Percentiles rank a stretch among this genome's conserved stretches.
These are phyloP conservation scores for Mucor irregularis DNA, from an alignment of 371 early-diverging fungal genomes.

Conservation along the genomic window DNA sequence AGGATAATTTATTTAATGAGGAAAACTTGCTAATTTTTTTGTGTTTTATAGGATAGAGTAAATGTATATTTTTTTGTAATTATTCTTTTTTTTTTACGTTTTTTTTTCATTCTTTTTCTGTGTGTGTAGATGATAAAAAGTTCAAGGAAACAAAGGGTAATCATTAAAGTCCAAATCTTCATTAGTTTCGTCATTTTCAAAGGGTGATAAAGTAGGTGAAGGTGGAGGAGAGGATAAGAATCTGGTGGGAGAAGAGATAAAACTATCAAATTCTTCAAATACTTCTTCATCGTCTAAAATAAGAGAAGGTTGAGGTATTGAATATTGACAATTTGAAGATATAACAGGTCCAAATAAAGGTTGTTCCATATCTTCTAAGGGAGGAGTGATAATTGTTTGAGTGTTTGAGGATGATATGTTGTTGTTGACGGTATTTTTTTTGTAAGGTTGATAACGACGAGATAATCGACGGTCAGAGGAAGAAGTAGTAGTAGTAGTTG, in stretches of 20 bases:
- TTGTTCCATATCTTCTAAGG: not conserved
- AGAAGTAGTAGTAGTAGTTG: not conserved
- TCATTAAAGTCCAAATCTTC: conserved; percentile 17
- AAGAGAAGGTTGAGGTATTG: not conserved
- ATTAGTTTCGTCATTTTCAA: not conserved
- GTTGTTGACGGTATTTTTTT: not conserved
- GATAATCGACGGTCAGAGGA: no score
- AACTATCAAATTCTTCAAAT: conserved; percentile 18
- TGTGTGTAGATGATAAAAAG: no score
- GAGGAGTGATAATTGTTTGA: not conserved
- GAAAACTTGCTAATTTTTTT: no score
- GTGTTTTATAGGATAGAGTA: no score
- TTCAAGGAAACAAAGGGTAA: conserved; percentile 18
- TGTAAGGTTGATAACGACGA: conserved; percentile 15
- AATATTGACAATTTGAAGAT: not conserved
- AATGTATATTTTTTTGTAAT: no score
- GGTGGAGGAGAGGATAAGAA: conserved; percentile 12
- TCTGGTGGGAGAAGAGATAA: conserved; percentile 2
- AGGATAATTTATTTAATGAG: no score
- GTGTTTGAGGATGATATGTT: not conserved
- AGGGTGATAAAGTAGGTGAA: conserved; percentile 14
- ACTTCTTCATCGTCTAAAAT: conserved; percentile 13
- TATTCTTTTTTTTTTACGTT: not conserved
- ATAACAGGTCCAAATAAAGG: conserved; percentile 7
- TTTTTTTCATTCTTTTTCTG: not conserved